These are phyloP conservation scores for Lactarius indigo DNA, from an alignment of 768 basidiomycete genomes.

Conservation along the genomic window DNA sequence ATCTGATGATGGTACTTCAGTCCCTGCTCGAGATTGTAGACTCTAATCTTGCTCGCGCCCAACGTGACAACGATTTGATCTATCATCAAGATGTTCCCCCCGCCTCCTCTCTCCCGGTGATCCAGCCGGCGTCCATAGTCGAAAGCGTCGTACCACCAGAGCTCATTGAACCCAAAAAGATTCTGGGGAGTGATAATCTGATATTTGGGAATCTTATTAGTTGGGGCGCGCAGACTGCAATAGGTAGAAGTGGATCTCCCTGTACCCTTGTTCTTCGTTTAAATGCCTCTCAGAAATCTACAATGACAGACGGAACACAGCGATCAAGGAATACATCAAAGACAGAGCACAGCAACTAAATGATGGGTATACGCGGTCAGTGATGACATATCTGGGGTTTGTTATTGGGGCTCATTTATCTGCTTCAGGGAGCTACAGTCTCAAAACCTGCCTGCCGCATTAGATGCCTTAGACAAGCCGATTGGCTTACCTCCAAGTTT, in stretches of 20 bases:
- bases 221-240: constrained; percentile 86
- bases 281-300: constrained; percentile 62
- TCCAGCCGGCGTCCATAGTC: constrained; percentile 65
- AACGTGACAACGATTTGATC: constrained; percentile 92
- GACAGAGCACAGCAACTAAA: constrained; percentile 61
- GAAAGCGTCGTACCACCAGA: constrained; percentile 53
- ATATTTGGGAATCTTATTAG: constrained; percentile 74
- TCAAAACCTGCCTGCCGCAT: constrained; percentile 76
- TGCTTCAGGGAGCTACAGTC: constrained; percentile 55
- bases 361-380: constrained; percentile 54
- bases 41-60: constrained; percentile 63
- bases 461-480: constrained; percentile 85
- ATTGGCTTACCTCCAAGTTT: constrained; percentile 87
- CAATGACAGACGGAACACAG: constrained; percentile 69
- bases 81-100: constrained; percentile 89
- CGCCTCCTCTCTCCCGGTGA: constrained; percentile 56
- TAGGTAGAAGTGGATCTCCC: constrained; percentile 52
- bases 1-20: constrained; percentile 38
- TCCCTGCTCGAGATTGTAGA: constrained; percentile 71
- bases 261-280: not conserved
- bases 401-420: not conserved
- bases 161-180: constrained; percentile 53
- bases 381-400: not conserved
- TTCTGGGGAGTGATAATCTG: constrained; percentile 50
- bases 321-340: constrained; percentile 64